Evolutionary conservation across 495 filamentous ascomycete species (phyloP).

Genomic region (Recurvomyces mirabilis): DNA sequence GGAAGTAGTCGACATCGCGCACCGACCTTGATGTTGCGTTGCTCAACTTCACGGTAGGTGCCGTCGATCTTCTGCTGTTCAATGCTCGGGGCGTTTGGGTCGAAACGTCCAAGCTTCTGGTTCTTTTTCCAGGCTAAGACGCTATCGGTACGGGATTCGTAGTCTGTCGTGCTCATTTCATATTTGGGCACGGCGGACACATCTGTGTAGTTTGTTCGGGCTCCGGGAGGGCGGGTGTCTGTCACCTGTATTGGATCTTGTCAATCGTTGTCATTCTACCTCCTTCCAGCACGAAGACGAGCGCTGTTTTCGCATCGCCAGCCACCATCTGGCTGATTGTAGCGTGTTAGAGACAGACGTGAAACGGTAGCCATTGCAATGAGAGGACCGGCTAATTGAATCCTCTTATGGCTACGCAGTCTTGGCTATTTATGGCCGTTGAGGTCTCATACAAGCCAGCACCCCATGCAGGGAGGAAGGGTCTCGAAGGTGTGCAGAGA

Average conservation of each 20-base stretch:
- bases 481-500: too few relatives aligned
- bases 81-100: constrained; percentile 57
- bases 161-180: constrained; percentile 65
- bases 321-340: too few relatives aligned
- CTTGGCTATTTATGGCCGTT: too few relatives aligned
- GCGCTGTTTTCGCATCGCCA: too few relatives aligned
- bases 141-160: constrained; percentile 70
- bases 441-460: too few relatives aligned
- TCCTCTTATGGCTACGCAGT: too few relatives aligned
- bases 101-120: constrained; percentile 87
- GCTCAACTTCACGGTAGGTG: constrained; percentile 51
- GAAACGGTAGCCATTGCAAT: too few relatives aligned
- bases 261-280: too few relatives aligned
- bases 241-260: constrained; percentile 49
- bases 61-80: constrained; percentile 59
- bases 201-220: constrained; percentile 66
- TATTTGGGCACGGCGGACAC: constrained; percentile 75
- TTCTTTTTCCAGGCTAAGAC: constrained; percentile 90
- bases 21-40: constrained; percentile 50
- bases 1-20: constrained; percentile 49
- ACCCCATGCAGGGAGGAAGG: too few relatives aligned
- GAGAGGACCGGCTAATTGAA: too few relatives aligned
- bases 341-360: too few relatives aligned
- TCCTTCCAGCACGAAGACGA: too few relatives aligned
- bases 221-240: constrained; percentile 62